Evolutionary conservation across 228 moss, liverwort and hornwort species (phyloP).

Genomic region (Sphagnum fallax): DNA sequence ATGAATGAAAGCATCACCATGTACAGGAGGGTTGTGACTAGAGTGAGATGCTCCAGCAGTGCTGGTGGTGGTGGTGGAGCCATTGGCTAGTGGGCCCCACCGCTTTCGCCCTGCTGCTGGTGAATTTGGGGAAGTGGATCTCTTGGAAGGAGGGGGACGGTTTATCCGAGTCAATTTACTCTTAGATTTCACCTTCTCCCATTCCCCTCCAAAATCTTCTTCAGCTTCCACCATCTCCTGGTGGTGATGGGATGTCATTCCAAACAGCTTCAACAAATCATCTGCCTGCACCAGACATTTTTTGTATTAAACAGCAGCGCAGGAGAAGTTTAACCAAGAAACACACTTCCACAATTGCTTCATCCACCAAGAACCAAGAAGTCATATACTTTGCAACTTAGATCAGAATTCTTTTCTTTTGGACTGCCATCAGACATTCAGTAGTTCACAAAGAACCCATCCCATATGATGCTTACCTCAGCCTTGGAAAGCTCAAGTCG

Average conservation of each 20-base stretch:
- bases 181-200: slow-evolving; percentile 97
- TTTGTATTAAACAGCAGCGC: too few species aligned
- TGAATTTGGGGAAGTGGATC: slow-evolving; percentile 66
- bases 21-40: slow-evolving; percentile 36
- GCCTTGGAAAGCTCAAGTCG: slow-evolving; percentile 79
- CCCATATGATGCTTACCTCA: slow-evolving; percentile 43
- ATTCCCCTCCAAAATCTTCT: slow-evolving; percentile 83
- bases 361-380: too few species aligned
- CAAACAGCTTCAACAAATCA: slow-evolving; percentile 77
- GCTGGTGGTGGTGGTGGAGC: slow-evolving; percentile 32
- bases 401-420: too few species aligned
- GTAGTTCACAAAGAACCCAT: too few species aligned
- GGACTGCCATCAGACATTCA: too few species aligned
- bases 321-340: too few species aligned
- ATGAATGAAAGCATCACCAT: slow-evolving; percentile 54
- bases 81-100: slow-evolving; percentile 30
- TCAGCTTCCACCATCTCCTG: slow-evolving; percentile 45
- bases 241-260: slow-evolving; percentile 35
- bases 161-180: slow-evolving; percentile 66
- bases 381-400: too few species aligned
- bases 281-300: slow-evolving; percentile 48
- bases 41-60: slow-evolving; percentile 45
- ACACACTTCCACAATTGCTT: too few species aligned
- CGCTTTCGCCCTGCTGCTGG: slow-evolving; percentile 47
- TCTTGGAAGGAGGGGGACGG: slow-evolving; percentile 52